Conservation (phyloP, 768 basidiomycete species). For the Russula dissimulans region DNA sequence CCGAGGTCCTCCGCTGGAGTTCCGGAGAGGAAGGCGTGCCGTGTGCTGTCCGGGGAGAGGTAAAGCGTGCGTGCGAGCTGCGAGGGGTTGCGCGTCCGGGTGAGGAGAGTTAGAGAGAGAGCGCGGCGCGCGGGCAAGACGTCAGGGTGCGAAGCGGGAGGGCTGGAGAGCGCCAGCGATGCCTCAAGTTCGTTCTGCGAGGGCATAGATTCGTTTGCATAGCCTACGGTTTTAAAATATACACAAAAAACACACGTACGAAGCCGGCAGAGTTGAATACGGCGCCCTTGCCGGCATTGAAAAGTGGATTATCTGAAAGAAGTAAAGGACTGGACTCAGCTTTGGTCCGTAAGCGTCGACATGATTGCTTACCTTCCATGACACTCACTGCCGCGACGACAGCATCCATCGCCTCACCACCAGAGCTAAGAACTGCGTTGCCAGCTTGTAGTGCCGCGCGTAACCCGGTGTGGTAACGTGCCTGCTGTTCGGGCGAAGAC, state of each 20-base stretch:
- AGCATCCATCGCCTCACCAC: slow-evolving; percentile 80
- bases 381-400: slow-evolving; percentile 61
- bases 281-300: slow-evolving; percentile 74
- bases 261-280: slow-evolving; percentile 78
- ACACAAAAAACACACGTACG: slow-evolving; percentile 31
- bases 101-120: slow-evolving; percentile 54
- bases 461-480: slow-evolving; percentile 48
- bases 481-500: slow-evolving; percentile 53
- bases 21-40: slow-evolving; percentile 68
- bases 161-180: slow-evolving; percentile 72
- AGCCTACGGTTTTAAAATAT: not conserved
- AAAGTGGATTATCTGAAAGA: slow-evolving; percentile 58
- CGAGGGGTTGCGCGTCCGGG: slow-evolving; percentile 62
- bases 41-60: slow-evolving; percentile 49
- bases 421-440: slow-evolving; percentile 48
- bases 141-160: slow-evolving; percentile 53
- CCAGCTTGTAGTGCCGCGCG: slow-evolving; percentile 50
- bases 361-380: slow-evolving; percentile 43
- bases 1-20: slow-evolving; percentile 53
- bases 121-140: slow-evolving; percentile 56
- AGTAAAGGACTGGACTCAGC: not conserved
- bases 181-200: slow-evolving; percentile 74
- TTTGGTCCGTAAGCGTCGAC: not conserved
- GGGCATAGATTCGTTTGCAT: not conserved
- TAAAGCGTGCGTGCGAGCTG: slow-evolving; percentile 62